These are phyloP conservation scores for Kingdonia uniflora DNA, from an alignment of 164 flowering plant genomes.

Conservation along the genomic window DNA sequence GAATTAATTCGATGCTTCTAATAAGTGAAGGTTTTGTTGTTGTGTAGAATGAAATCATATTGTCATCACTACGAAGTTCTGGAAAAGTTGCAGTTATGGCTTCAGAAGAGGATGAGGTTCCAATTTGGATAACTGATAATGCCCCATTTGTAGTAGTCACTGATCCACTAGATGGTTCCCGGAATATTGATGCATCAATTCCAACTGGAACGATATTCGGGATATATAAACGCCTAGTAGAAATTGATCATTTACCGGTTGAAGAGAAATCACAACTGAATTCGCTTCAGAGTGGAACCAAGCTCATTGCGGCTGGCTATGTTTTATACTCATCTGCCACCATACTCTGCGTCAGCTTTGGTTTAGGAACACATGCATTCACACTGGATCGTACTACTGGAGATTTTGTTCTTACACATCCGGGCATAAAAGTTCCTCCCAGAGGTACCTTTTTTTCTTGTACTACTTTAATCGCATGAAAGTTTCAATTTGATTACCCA, in stretches of 20 bases:
- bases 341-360: slow-evolving; percentile 72
- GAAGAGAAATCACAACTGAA: slow-evolving; percentile 76
- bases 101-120: slow-evolving; percentile 87
- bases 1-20: slow-evolving; percentile 2
- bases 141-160: slow-evolving; percentile 90
- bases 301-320: slow-evolving; percentile 81
- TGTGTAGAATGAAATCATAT: slow-evolving; percentile 83
- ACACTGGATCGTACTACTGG: slow-evolving; percentile 85
- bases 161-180: slow-evolving; percentile 93
- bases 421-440: slow-evolving; percentile 62
- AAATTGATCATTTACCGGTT: slow-evolving; percentile 59
- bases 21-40: not conserved
- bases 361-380: slow-evolving; percentile 87
- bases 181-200: slow-evolving; percentile 95
- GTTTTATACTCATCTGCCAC: slow-evolving; percentile 97
- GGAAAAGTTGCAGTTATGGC: slow-evolving; percentile 95
- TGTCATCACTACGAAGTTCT: slow-evolving; percentile 61
- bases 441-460: slow-evolving; percentile 47
- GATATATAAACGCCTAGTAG: slow-evolving; percentile 65
- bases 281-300: slow-evolving; percentile 81
- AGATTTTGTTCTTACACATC: slow-evolving; percentile 88
- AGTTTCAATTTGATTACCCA: too few relatives aligned
- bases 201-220: slow-evolving; percentile 98
- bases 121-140: slow-evolving; percentile 70
- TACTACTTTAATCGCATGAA: not conserved